A percentile compares a stretch with the other conserved stretches of the same genome.
Evolutionary conservation across 1,284 basidiomycete species (phyloP).

Genomic region (Ustilago vetiveriae): DNA sequence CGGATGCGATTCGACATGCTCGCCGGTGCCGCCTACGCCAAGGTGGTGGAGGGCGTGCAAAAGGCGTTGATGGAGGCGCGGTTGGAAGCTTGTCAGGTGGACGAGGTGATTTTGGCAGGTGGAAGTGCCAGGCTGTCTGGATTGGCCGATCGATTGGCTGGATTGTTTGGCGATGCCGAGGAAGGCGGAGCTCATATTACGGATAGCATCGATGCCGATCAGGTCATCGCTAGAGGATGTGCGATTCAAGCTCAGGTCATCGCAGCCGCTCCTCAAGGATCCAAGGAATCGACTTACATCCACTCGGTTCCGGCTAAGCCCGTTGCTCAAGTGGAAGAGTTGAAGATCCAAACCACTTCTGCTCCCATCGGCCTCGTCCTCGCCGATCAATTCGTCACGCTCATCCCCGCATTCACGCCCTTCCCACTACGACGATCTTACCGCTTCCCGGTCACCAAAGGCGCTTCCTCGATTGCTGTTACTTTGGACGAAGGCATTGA

Average conservation of each 20-base stretch:
- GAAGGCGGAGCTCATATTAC: constrained; percentile 70
- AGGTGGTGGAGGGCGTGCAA: constrained; percentile 75
- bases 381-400: constrained; percentile 70
- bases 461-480: constrained; percentile 70
- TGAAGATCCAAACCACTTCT: constrained; percentile 47
- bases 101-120: constrained; percentile 85
- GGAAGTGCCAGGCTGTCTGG: constrained; percentile 87
- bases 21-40: constrained; percentile 77
- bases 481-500: constrained; percentile 90
- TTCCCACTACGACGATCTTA: constrained; percentile 80
- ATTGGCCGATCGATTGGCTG: constrained; percentile 78
- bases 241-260: constrained; percentile 79
- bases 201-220: constrained; percentile 81
- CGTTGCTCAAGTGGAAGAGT: constrained; percentile 68
- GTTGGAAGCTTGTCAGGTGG: constrained; percentile 81
- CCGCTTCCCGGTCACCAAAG: constrained; percentile 69
- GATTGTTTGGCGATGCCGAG: constrained; percentile 79
- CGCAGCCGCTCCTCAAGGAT: constrained; percentile 48
- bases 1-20: constrained; percentile 92
- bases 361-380: constrained; percentile 81
- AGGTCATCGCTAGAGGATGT: constrained; percentile 86
- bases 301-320: constrained; percentile 48
- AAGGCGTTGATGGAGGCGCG: constrained; percentile 74
- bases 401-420: constrained; percentile 69
- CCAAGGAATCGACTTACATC: constrained; percentile 54